Conservation (phyloP, 768 basidiomycete species). For the Russula sp. region DNA sequence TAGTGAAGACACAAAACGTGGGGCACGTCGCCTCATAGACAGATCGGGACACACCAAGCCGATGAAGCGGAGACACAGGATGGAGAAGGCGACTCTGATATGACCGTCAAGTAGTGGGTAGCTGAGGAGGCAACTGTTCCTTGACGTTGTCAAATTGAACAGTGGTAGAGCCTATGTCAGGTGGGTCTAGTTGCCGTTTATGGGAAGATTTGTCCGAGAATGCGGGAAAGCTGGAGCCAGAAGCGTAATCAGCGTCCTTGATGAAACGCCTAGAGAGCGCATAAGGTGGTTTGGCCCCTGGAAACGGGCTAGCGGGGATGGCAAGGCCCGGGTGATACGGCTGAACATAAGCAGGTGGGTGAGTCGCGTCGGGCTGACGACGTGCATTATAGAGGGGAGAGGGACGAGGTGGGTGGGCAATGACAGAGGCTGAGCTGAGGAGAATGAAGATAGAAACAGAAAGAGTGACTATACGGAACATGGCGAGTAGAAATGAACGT, state of each 20-base stretch:
- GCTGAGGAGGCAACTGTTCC: not conserved
- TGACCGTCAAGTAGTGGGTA: not conserved
- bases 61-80: not conserved
- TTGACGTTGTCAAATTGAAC: not conserved
- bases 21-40: not conserved
- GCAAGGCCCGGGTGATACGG: slow-evolving; percentile 1
- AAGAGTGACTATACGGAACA: not conserved
- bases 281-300: not conserved
- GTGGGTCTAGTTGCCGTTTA: not conserved
- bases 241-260: slow-evolving; percentile 9
- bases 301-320: not conserved
- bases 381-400: not conserved
- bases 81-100: not conserved
- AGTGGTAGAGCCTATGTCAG: not conserved
- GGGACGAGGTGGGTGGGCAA: not conserved
- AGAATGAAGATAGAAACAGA: not conserved
- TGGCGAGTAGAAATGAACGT: not conserved
- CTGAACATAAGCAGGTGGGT: not conserved
- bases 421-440: not conserved
- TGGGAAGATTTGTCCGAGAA: not conserved
- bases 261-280: slow-evolving; percentile 3
- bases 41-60: not conserved
- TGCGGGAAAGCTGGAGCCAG: not conserved
- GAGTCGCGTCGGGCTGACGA: not conserved
- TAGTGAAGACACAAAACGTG: slow-evolving; percentile 1